A percentile compares a stretch with the other conserved stretches of the same genome.
These are phyloP conservation scores for Suillus clintonianus DNA, from an alignment of 768 basidiomycete species.

Conservation along the genomic window DNA sequence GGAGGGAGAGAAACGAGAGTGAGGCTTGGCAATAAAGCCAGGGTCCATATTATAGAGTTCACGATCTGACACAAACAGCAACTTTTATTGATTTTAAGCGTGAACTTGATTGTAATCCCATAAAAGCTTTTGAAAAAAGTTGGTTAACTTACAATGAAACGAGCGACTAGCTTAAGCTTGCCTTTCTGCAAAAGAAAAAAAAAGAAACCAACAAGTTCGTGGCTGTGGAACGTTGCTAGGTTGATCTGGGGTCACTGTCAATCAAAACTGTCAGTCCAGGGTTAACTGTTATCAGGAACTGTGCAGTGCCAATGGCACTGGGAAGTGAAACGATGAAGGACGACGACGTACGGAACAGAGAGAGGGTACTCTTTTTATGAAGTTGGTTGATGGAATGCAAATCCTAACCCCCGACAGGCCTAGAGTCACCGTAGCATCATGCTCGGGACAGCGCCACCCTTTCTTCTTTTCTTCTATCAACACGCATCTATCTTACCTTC, in stretches of 20 bases:
- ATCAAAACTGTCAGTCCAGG: neutral
- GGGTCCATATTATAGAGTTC: conserved; percentile 24
- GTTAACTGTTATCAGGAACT: neutral
- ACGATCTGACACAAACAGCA: conserved; percentile 1
- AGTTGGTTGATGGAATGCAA: too few relatives aligned
- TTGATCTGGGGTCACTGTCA: conserved; percentile 2
- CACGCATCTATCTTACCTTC: neutral
- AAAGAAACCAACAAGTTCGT: neutral
- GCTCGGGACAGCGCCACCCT: neutral
- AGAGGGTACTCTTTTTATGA: too few relatives aligned
- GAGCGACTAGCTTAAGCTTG: neutral
- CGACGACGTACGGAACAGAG: too few relatives aligned
- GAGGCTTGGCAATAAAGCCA: conserved; percentile 33
- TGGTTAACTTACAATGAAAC: too few relatives aligned
- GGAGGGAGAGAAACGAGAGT: conserved; percentile 40
- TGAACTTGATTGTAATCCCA: neutral
- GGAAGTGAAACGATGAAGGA: too few relatives aligned
- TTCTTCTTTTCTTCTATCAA: neutral
- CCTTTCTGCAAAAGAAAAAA: neutral
- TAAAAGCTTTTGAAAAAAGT: neutral
- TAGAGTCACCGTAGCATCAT: neutral
- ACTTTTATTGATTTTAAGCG: neutral
- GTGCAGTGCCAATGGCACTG: too few relatives aligned
- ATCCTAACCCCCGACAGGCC: neutral
- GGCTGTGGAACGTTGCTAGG: conserved; percentile 4